A percentile compares a stretch with the other conserved stretches of the same genome.
phyloP scores from a whole-genome alignment of 805 yeast genomes.

The Kodamaea fukazawae region DNA sequence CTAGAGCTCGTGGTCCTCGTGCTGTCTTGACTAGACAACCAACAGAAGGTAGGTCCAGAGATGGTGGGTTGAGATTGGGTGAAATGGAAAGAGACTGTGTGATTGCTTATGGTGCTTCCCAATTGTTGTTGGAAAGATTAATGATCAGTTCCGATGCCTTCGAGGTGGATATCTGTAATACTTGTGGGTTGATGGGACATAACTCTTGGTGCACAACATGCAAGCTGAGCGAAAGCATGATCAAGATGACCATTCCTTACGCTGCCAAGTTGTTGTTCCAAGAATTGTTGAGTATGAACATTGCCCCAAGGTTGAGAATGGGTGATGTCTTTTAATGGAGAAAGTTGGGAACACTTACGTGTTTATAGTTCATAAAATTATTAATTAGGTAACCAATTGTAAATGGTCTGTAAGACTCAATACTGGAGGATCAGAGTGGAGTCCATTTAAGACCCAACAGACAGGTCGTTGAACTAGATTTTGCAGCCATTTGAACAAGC shows the following conservation, averaged over 20 bases:
- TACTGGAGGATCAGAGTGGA: too few species aligned
- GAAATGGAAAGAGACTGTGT: slow-evolving; percentile 99
- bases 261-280: slow-evolving; percentile 98
- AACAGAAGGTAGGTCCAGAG: slow-evolving; percentile 97
- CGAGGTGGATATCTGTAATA: slow-evolving; percentile 91
- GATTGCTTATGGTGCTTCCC: slow-evolving; percentile 98
- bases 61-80: slow-evolving; percentile 97
- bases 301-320: slow-evolving; percentile 89
- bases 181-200: slow-evolving; percentile 96
- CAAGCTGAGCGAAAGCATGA: slow-evolving; percentile 79
- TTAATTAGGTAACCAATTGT: too few species aligned
- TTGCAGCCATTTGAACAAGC: too few species aligned
- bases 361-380: too few species aligned
- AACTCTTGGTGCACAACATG: slow-evolving; percentile 98
- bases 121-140: slow-evolving; percentile 84
- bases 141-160: slow-evolving; percentile 98
- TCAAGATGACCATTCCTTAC: slow-evolving; percentile 95
- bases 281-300: slow-evolving; percentile 96
- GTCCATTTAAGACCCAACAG: too few species aligned
- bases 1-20: slow-evolving; percentile 98
- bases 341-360: too few species aligned
- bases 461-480: too few species aligned
- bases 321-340: slow-evolving; percentile 74
- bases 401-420: too few species aligned
- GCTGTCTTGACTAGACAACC: slow-evolving; percentile 98